Percentiles rank a stretch among this genome's conserved stretches.
phyloP scores from a whole-genome alignment of 139 green algal species.

The Chlamydomonas sp. region DNA sequence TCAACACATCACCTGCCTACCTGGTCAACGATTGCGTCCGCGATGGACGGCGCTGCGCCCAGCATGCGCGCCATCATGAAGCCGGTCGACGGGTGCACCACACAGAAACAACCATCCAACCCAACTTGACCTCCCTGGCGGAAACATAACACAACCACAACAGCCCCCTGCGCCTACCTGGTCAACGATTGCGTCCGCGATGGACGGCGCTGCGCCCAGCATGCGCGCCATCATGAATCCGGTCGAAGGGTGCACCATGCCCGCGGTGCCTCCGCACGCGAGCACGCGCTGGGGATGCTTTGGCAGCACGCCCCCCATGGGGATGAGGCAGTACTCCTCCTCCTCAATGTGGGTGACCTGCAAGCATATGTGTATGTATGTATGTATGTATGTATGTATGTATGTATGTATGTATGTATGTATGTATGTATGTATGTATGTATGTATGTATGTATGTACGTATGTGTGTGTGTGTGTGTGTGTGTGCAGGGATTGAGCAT shows the following conservation, averaged over 20 bases:
- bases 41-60: slow-evolving; percentile 70
- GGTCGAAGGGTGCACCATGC: slow-evolving; percentile 89
- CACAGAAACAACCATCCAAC: too few species aligned
- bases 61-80: slow-evolving; percentile 94
- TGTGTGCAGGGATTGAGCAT: too few species aligned
- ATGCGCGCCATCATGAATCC: slow-evolving; percentile 93
- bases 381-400: too few species aligned
- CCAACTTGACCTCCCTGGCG: too few species aligned
- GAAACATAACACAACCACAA: too few species aligned
- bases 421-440: too few species aligned
- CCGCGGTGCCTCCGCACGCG: slow-evolving; percentile 89
- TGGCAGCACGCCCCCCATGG: slow-evolving; percentile 96
- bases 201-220: slow-evolving; percentile 68
- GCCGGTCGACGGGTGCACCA: slow-evolving; percentile 85
- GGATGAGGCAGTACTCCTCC: slow-evolving; percentile 98
- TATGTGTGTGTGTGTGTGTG: too few species aligned
- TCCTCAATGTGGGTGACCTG: slow-evolving; percentile 75
- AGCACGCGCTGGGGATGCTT: slow-evolving; percentile 86
- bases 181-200: slow-evolving; percentile 78
- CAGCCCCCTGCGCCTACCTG: too few species aligned
- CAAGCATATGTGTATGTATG: too few species aligned
- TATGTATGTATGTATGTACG: too few species aligned
- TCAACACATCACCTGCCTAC: too few species aligned
- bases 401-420: too few species aligned
- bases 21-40: slow-evolving; percentile 68